A percentile compares a stretch with the other conserved stretches of the same genome.
phyloP scores from a whole-genome alignment of 2,329 filamentous ascomycete species.

The Aspergillus ibericus region DNA sequence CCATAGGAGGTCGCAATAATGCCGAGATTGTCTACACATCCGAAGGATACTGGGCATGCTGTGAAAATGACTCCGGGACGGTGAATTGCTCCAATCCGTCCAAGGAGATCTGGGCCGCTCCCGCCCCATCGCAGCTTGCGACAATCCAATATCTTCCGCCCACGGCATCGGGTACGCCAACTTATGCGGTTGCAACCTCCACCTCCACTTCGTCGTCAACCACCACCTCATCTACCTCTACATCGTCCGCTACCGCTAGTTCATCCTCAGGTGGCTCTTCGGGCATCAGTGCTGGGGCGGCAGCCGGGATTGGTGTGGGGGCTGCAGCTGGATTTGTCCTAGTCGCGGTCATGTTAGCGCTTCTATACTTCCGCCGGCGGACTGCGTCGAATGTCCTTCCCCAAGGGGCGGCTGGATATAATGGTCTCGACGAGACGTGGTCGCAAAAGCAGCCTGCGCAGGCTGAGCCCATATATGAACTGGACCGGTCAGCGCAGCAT shows the following conservation, averaged over 20 bases:
- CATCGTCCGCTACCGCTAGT: not conserved
- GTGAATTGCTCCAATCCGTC: conserved; percentile 6
- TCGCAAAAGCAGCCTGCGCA: not conserved
- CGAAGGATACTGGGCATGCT: conserved; percentile 9
- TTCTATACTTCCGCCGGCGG: conserved; percentile 1
- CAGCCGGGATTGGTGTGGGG: conserved; percentile 9
- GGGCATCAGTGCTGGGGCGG: conserved; percentile 1
- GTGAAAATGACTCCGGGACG: not conserved
- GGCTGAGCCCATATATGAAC: not conserved
- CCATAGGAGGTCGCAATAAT: not conserved
- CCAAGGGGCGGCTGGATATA: not conserved
- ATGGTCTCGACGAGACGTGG: not conserved
- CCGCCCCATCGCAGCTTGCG: conserved; percentile 4
- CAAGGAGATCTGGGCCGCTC: conserved; percentile 6
- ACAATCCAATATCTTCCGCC: conserved; percentile 11
- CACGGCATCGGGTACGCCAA: not conserved
- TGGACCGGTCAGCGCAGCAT: not conserved
- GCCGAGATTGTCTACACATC: not conserved
- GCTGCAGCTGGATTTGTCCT: not conserved
- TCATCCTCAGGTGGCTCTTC: not conserved
- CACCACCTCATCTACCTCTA: not conserved
- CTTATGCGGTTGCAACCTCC: conserved; percentile 3
- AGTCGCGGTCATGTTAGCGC: not conserved
- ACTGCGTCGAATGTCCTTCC: not conserved
- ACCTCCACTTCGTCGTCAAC: not conserved